phyloP scores from a whole-genome alignment of 2,329 filamentous ascomycete genomes.

The Exophiala dermatitidis region DNA sequence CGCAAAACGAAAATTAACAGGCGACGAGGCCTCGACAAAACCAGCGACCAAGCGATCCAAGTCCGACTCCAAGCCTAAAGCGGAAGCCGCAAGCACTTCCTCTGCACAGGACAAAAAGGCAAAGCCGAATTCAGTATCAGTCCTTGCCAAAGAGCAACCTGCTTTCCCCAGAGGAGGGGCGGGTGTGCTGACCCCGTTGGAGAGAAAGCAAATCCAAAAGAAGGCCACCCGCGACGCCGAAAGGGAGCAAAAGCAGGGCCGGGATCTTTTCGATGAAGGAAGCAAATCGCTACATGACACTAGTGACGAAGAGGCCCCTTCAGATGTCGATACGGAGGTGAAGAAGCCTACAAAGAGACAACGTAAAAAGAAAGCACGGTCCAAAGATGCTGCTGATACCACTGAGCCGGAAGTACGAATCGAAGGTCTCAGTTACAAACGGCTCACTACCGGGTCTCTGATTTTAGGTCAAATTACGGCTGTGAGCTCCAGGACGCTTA shows the following conservation, averaged over 20 bases:
- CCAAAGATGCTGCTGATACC: conserved; percentile 43
- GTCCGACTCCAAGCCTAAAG: conserved; percentile 5
- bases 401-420: conserved; percentile 48
- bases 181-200: conserved; percentile 81
- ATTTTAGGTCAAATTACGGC: conserved; percentile 79
- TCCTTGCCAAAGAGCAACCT: conserved; percentile 61
- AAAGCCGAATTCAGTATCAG: conserved; percentile 19
- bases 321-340: conserved; percentile 35
- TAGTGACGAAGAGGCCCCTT: conserved; percentile 26
- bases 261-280: conserved; percentile 27
- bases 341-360: conserved; percentile 30
- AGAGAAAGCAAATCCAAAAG: conserved; percentile 92
- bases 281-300: conserved; percentile 28
- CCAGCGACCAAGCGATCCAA: conserved; percentile 15
- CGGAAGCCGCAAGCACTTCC: not conserved
- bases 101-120: conserved; percentile 6
- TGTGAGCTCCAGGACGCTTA: conserved; percentile 71
- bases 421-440: conserved; percentile 86
- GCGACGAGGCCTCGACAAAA: conserved; percentile 3
- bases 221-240: conserved; percentile 87
- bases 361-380: conserved; percentile 45
- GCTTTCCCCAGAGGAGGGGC: conserved; percentile 89
- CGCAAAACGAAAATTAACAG: conserved; percentile 20
- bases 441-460: conserved; percentile 74
- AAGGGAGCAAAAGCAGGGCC: conserved; percentile 62